A percentile compares a stretch with the other conserved stretches of the same genome.
phyloP scores from a whole-genome alignment of 2,329 filamentous ascomycete genomes.

The Cladosporium sp. region DNA sequence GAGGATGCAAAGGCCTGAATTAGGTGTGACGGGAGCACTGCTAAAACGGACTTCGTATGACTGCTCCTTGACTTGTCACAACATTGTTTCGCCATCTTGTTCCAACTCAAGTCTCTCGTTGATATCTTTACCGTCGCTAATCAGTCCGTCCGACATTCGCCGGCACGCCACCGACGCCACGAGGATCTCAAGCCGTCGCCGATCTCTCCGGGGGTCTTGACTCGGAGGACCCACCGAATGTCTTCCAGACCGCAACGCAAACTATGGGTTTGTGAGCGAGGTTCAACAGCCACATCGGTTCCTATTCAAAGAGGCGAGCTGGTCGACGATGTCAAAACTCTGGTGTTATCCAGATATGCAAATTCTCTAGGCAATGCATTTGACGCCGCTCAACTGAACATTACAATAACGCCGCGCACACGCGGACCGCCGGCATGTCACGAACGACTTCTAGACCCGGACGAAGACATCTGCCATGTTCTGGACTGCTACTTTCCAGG shows the following conservation, averaged over 20 bases:
- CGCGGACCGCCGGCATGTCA: not conserved
- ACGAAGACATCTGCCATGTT: not conserved
- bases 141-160: no score
- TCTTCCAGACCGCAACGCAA: conserved; percentile 2
- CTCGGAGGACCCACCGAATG: not conserved
- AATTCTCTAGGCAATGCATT: not conserved
- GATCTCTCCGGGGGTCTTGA: no score
- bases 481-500: not conserved
- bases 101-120: no score
- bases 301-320: not conserved
- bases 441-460: not conserved
- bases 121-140: no score
- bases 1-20: no score
- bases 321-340: not conserved
- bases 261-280: not conserved
- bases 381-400: not conserved
- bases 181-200: not conserved
- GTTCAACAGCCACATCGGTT: not conserved
- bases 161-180: not conserved
- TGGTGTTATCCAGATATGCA: not conserved
- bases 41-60: no score
- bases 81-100: not conserved
- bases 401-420: not conserved
- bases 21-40: no score
- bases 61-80: not conserved